Evolutionary conservation across 352 stramenopile genomes (phyloP).

Genomic region (Globisporangium uncinulatum): DNA sequence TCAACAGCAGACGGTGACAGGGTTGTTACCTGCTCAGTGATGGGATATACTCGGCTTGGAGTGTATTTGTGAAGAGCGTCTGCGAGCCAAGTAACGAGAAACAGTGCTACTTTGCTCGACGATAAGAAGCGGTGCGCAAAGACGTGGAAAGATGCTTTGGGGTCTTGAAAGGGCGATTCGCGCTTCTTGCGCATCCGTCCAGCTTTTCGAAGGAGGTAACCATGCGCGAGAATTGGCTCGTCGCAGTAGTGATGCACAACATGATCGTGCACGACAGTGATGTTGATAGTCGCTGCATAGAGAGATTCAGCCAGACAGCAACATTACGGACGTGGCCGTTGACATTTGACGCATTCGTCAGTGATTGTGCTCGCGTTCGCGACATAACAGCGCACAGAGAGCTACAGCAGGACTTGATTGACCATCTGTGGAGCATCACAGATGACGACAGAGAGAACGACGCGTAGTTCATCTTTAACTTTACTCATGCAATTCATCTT

Average conservation of each 20-base stretch:
- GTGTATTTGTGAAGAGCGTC: slow-evolving; percentile 21
- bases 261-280: slow-evolving; percentile 7
- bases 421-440: no score
- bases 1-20: slow-evolving; percentile 4
- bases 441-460: no score
- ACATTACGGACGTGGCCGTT: no score
- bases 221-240: slow-evolving; percentile 1
- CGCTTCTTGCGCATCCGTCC: slow-evolving; percentile 1
- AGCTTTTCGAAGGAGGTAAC: not conserved
- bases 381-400: no score
- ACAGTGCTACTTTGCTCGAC: slow-evolving; percentile 2
- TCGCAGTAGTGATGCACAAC: slow-evolving; percentile 18
- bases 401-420: no score
- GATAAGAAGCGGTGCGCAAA: slow-evolving; percentile 19
- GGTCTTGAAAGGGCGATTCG: slow-evolving; percentile 9
- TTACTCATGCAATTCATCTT: no score
- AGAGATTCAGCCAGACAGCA: no score
- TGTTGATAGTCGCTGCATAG: no score
- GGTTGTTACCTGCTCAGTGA: slow-evolving; percentile 20
- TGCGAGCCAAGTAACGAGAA: not conserved
- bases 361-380: no score
- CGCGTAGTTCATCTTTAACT: no score
- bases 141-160: slow-evolving; percentile 28
- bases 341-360: no score
- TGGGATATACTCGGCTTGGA: slow-evolving; percentile 21